Conservation (phyloP, 129 eudicot species). For the Ambrosia trifida region DNA sequence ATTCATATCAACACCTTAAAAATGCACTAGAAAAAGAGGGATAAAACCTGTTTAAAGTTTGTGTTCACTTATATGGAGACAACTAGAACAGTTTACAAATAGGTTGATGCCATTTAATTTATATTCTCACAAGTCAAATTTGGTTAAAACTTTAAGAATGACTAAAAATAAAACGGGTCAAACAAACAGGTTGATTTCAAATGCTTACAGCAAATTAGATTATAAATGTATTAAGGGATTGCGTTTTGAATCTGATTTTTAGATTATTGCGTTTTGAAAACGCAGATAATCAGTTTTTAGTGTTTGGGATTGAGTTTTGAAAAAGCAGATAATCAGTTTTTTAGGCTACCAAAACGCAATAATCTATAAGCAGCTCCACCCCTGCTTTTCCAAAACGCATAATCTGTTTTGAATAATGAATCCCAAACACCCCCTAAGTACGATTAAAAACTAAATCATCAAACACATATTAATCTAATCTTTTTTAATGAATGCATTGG, state of each 20-base stretch:
- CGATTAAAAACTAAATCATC: neutral
- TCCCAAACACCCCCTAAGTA: too few species aligned
- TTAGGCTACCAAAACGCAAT: too few species aligned
- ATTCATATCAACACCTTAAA: neutral
- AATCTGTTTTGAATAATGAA: too few species aligned
- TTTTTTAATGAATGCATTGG: neutral
- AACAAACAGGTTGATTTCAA: constrained; percentile 2
- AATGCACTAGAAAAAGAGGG: neutral
- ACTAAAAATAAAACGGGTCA: neutral
- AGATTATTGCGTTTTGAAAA: too few species aligned
- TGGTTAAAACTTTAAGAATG: neutral
- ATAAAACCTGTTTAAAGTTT: neutral
- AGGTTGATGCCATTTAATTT: neutral
- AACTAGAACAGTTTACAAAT: neutral
- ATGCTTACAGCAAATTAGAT: neutral
- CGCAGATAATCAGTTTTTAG: too few species aligned
- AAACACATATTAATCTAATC: neutral
- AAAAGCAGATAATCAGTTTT: too few species aligned
- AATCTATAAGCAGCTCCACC: too few species aligned
- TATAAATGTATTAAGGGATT: neutral
- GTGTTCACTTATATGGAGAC: neutral
- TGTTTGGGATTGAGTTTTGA: too few species aligned
- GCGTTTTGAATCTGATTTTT: too few species aligned
- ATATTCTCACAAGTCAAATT: neutral
- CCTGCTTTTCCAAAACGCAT: too few species aligned